Percentiles rank a stretch among this genome's conserved stretches.
Conservation (phyloP, 1,284 basidiomycete genomes). For the Sporisorium iseilematis-ciliati region DNA sequence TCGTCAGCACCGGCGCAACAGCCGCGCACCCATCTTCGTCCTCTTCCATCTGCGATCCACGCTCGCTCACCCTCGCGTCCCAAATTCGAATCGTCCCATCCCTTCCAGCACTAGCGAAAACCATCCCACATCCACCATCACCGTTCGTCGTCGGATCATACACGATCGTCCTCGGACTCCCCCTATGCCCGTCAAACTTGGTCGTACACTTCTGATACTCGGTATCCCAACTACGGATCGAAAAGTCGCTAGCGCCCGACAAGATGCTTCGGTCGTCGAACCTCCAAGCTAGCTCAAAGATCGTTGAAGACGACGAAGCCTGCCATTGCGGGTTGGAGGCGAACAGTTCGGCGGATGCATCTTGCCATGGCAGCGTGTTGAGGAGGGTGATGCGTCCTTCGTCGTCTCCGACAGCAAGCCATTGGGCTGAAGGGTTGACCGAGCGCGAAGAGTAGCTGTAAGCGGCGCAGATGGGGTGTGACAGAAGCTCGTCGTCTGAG, state of each 20-base stretch:
- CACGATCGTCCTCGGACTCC: conserved; percentile 60
- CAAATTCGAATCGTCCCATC: conserved; percentile 65
- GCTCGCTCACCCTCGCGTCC: conserved; percentile 49
- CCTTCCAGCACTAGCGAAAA: conserved; percentile 63
- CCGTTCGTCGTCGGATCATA: conserved; percentile 59
- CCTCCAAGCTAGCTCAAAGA: conserved; percentile 65
- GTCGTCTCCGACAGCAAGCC: conserved; percentile 67
- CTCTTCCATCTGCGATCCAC: background rate
- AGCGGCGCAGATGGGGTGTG: conserved; percentile 57
- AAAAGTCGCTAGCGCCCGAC: conserved; percentile 62
- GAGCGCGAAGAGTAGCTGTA: conserved; percentile 58
- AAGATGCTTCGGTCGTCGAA: conserved; percentile 60
- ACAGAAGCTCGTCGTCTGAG: conserved; percentile 20
- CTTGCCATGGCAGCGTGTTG: conserved; percentile 53
- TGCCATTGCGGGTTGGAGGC: conserved; percentile 32
- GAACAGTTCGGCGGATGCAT: conserved; percentile 18
- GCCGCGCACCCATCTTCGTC: conserved; percentile 9
- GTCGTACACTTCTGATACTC: conserved; percentile 51
- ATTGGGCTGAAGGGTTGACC: conserved; percentile 53
- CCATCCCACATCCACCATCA: conserved; percentile 43
- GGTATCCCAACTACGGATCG: conserved; percentile 63
- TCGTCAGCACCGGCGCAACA: conserved; percentile 49
- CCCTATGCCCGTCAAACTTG: conserved; percentile 49
- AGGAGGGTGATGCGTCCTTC: conserved; percentile 63
- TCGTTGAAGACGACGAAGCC: conserved; percentile 37